Base-by-base conservation (phyloP, 257 asterid genomes). In the Rhazya stricta region DNA sequence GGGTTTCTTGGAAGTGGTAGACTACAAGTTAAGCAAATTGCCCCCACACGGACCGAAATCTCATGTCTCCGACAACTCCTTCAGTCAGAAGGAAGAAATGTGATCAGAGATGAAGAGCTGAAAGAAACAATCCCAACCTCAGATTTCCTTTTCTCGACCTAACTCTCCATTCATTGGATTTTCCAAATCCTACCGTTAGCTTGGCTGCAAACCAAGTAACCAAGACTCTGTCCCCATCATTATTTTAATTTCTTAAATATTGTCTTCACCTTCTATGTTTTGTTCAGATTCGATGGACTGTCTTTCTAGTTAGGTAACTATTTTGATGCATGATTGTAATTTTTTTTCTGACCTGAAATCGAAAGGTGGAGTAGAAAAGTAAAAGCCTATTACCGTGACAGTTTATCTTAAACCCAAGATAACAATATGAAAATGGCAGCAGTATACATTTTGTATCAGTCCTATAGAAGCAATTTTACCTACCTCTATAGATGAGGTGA, bases 1-100 rank as follows among this genome's bases (percentile, higher is more conserved):
- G 73, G 72, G 72, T 80, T 83, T 63, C 21, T 72, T 78, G 78
- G 85, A 82, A 80, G 81, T 72, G 87, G 81, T 86, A 73, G 86
- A 85, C 87, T 83, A 53, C 88, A 87, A 88, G 91, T 83, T 84
- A 90, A 86, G 94, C 83, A 83, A 90, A 80, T 86, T 82, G 84
- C 79, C 85, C 83, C 86, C 78, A 82, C 80, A 74, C 71, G 54
- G 74, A 82, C 85, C 74, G 51, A 75, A 70, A 74, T 41, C 60
- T 48, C 69, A 71, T 72, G n/a, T 34, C 45, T 74, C 73, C 56
- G n/a, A 45, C 74, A 81, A 72, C 85, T 78, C 80, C 93, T 89
- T 88, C 91, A 83, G 37, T 45, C 58, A 57, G 56, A 84, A 86
- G 90, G 74, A 88, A 74, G 69, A 72, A 69, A 60, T 19, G 43